Conservation (phyloP, 306 rosid genomes). For the Sesbania bispinosa region DNA sequence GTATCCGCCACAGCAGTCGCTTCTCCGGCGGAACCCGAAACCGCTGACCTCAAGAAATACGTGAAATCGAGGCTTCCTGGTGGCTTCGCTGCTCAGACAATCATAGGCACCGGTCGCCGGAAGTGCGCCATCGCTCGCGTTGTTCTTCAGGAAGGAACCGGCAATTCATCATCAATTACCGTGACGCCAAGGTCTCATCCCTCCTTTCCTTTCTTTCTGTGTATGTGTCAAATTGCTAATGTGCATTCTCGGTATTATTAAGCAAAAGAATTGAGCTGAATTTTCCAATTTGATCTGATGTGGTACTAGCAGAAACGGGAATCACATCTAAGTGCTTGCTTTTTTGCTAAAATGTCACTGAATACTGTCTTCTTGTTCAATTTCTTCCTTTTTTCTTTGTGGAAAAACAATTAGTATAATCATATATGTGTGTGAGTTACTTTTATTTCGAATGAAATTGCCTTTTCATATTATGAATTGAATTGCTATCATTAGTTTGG, state of each 20-base stretch:
- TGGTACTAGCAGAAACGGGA: too few species aligned
- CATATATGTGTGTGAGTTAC: neutral
- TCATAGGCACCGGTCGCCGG: slow-evolving; percentile 85
- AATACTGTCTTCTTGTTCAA: neutral
- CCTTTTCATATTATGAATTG: neutral
- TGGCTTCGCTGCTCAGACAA: slow-evolving; percentile 88
- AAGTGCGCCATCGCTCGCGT: slow-evolving; percentile 84
- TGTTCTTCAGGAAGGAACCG: slow-evolving; percentile 89
- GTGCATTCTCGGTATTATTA: too few species aligned
- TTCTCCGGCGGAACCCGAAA: slow-evolving; percentile 49
- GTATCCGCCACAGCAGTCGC: slow-evolving; percentile 55
- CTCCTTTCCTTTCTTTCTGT: too few species aligned
- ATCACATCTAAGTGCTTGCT: neutral
- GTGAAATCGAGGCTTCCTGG: slow-evolving; percentile 93
- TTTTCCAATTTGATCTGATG: too few species aligned
- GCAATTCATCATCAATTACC: slow-evolving; percentile 84
- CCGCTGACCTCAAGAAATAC: slow-evolving; percentile 50
- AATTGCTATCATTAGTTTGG: neutral
- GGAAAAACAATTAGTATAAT: neutral
- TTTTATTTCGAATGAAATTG: neutral
- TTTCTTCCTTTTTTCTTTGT: neutral
- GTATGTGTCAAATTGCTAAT: too few species aligned
- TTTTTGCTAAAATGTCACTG: neutral
- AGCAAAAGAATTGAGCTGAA: too few species aligned
- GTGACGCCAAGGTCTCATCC: slow-evolving; percentile 93